Evolutionary conservation across 768 basidiomycete species (phyloP), one percentile per base, ranked within the genome.

Genomic region (Russula sp.): DNA sequence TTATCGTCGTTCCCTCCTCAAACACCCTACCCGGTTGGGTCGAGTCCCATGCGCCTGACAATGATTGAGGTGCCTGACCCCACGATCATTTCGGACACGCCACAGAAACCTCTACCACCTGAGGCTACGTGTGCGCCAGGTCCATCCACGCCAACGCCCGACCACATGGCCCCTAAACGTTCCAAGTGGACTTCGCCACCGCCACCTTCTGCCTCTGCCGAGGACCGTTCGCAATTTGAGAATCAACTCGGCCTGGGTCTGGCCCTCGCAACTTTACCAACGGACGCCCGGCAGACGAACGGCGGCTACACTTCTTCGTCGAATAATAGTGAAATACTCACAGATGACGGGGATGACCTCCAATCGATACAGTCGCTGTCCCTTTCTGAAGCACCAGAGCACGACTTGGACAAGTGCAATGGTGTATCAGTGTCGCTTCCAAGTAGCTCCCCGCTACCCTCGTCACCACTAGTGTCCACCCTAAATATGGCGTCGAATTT

Each of bases 181-280:
- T 78, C 82, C 36, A 88, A 89, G 73, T 92, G 90, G 91, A 92
- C 90, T 2, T 91, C 89, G 68, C 90, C 90, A 10, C 90, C 91
- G 28, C 89, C 90, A 4, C 83, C 86, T 1, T 88, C 88, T 69
- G 91, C 90, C 1, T 79, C 90, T 0, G 79, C 82, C 11, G 81
- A 80, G 26, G 88, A 83, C 68, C 89, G 84, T 53, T 80, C 81
- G 2, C 75, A 84, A 22, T 92, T 89, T 69, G 86, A 90, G 71
- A 82, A 79, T 63, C 80, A 85, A 57, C 79, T 92, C 14, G 90
- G 83, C 24, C 79, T 81, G 56, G 79, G 87, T 0, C 75, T 92
- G 22, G 84, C 83, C 50, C 75, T 91, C 13, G 90, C 89, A 14
- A 92, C 90, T 1, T 78, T 83, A 22, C 79, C 86, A 2, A 81